A percentile compares a stretch with the other conserved stretches of the same genome.
These are phyloP conservation scores for Aegilops sharonensis DNA, from an alignment of 176 grass and related monocot genomes.

Conservation along the genomic window DNA sequence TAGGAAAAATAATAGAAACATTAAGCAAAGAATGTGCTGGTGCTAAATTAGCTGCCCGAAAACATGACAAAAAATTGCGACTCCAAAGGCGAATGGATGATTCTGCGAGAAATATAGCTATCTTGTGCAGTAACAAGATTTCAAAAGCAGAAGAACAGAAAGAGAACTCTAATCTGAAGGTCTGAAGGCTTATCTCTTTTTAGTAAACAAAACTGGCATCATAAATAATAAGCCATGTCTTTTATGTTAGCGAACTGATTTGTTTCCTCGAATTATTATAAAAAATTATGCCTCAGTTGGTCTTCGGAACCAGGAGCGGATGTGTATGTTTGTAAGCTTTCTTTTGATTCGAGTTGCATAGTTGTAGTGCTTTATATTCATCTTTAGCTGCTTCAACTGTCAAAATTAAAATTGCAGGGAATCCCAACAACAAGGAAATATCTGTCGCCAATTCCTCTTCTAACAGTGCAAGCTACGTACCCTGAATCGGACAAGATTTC, in stretches of 20 bases:
- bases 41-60: conserved; percentile 50
- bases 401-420: conserved; percentile 51
- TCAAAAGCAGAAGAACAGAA: conserved; percentile 61
- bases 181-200: conserved; percentile 30
- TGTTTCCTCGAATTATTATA: background rate
- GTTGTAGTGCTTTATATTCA: background rate
- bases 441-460: conserved; percentile 34
- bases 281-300: conserved; percentile 62
- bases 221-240: background rate
- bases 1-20: conserved; percentile 66
- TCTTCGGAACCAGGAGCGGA: conserved; percentile 45
- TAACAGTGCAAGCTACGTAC: too few species aligned
- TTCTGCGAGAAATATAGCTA: conserved; percentile 55
- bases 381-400: conserved; percentile 12
- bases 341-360: conserved; percentile 26
- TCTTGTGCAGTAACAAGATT: conserved; percentile 48
- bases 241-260: conserved; percentile 16
- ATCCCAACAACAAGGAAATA: conserved; percentile 65
- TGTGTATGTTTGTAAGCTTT: conserved; percentile 68
- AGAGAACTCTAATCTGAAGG: conserved; percentile 76
- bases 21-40: conserved; percentile 46
- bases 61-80: conserved; percentile 52
- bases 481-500: too few species aligned
- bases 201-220: background rate
- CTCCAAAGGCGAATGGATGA: conserved; percentile 55